Evolutionary conservation across 108 stramenopile genomes (phyloP).

Genomic region (Nannochloropsis gaditana): DNA sequence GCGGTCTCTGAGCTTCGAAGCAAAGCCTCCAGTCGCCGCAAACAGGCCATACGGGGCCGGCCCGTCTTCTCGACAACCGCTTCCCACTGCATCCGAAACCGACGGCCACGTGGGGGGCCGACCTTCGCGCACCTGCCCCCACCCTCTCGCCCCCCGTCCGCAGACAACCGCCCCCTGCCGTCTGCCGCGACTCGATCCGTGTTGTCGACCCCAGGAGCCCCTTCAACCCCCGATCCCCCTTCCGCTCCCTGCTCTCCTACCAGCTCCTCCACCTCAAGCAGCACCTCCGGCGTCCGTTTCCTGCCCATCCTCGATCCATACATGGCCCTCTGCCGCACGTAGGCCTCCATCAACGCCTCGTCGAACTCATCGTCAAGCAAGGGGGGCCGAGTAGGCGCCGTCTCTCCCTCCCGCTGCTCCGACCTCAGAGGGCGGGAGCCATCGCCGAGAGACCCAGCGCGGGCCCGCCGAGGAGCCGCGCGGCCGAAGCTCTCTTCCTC

Average conservation of each 20-base stretch:
- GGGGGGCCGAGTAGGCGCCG: not conserved
- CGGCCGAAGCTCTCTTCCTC: not conserved
- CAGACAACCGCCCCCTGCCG: too few relatives aligned
- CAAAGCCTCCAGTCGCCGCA: not conserved
- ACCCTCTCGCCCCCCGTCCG: not conserved
- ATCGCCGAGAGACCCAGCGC: not conserved
- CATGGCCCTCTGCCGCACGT: not conserved
- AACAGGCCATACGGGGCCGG: not conserved
- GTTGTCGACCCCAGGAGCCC: not conserved
- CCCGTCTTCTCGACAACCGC: not conserved
- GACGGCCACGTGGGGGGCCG: not conserved
- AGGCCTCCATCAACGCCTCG: slow-evolving; percentile 12
- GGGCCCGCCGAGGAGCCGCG: too few relatives aligned
- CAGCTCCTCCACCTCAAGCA: not conserved
- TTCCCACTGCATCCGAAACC: not conserved
- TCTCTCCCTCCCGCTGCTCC: not conserved
- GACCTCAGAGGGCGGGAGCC: not conserved
- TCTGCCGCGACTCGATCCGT: not conserved
- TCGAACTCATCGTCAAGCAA: not conserved
- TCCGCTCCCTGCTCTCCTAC: not conserved
- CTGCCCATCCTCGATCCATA: not conserved
- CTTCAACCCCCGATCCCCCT: too few relatives aligned
- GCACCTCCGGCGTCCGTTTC: not conserved
- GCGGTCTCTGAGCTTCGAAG: not conserved
- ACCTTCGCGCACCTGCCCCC: not conserved